A percentile compares a stretch with the other conserved stretches of the same genome.
These are phyloP conservation scores for Aspergillus fijiensis DNA, from an alignment of 2,329 filamentous ascomycete species.

Conservation along the genomic window DNA sequence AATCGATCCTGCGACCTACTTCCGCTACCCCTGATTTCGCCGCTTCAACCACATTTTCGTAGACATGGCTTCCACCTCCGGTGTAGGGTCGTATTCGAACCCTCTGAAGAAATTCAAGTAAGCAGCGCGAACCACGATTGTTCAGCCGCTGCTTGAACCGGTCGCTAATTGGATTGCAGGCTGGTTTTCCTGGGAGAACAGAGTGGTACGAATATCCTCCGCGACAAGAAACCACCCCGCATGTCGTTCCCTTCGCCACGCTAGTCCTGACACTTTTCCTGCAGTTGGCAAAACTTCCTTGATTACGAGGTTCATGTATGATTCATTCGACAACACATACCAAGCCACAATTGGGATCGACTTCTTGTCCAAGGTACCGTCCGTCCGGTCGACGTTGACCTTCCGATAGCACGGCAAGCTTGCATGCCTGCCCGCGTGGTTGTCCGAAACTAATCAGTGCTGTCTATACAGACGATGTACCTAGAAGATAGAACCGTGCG, in stretches of 20 bases:
- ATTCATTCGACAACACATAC: conserved; percentile 99
- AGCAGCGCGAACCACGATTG: conserved; percentile 16
- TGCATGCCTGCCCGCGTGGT: neutral
- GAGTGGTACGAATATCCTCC: conserved; percentile 67
- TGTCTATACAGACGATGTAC: conserved; percentile 79
- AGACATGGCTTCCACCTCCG: conserved; percentile 73
- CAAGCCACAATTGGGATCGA: conserved; percentile 99
- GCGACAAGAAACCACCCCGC: conserved; percentile 3
- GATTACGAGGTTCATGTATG: conserved; percentile 99
- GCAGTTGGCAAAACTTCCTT: conserved; percentile 96
- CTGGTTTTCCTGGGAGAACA: conserved; percentile 97
- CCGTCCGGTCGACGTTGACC: neutral
- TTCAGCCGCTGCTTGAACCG: neutral
- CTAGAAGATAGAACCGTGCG: conserved; percentile 97
- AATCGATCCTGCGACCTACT: conserved; percentile 9
- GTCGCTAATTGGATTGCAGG: conserved; percentile 52
- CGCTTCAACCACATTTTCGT: conserved; percentile 25
- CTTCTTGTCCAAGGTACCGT: conserved; percentile 86
- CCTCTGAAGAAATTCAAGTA: conserved; percentile 99
- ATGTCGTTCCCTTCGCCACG: neutral
- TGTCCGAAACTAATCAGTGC: conserved; percentile 13
- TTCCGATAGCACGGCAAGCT: neutral
- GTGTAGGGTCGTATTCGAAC: conserved; percentile 89
- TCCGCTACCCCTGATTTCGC: conserved; percentile 34
- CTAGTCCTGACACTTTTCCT: conserved; percentile 18